These are phyloP conservation scores for Teunomyces gatunensis DNA, from an alignment of 805 yeast genomes.

Conservation along the genomic window DNA sequence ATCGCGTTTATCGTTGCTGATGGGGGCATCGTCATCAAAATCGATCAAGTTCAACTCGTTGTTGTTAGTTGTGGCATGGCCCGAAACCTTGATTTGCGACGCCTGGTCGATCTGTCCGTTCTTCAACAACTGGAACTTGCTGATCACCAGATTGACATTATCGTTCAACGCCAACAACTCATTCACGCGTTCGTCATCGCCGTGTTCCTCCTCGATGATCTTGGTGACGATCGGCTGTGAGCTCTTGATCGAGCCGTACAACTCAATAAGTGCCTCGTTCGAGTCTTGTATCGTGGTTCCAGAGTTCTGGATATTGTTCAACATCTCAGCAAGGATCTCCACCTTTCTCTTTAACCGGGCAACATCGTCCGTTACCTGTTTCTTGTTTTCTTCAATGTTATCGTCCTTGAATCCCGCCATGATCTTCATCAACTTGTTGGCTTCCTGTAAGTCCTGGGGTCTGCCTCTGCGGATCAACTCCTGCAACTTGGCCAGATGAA, in stretches of 20 bases:
- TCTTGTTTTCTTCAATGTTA: constrained; percentile 66
- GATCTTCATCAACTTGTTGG: constrained; percentile 93
- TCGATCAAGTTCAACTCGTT: constrained; percentile 40
- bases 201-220: constrained; percentile 78
- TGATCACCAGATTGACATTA: constrained; percentile 63
- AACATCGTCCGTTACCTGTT: constrained; percentile 78
- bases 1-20: constrained; percentile 30
- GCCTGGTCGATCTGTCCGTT: constrained; percentile 51
- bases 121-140: constrained; percentile 64
- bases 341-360: constrained; percentile 82
- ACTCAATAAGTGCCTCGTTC: constrained; percentile 76
- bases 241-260: constrained; percentile 72
- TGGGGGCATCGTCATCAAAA: constrained; percentile 42
- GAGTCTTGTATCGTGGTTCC: constrained; percentile 37
- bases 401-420: constrained; percentile 98
- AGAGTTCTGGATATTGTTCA: constrained; percentile 46
- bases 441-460: constrained; percentile 93
- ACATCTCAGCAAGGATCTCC: constrained; percentile 85
- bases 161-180: constrained; percentile 72
- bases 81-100: constrained; percentile 36
- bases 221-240: constrained; percentile 85
- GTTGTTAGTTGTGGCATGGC: constrained; percentile 17
- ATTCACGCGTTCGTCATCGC: constrained; percentile 60
- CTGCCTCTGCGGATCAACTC: constrained; percentile 93
- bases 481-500: constrained; percentile 92